These are phyloP conservation scores for Capronia americana DNA, from an alignment of 2,329 filamentous ascomycete species.

Conservation along the genomic window DNA sequence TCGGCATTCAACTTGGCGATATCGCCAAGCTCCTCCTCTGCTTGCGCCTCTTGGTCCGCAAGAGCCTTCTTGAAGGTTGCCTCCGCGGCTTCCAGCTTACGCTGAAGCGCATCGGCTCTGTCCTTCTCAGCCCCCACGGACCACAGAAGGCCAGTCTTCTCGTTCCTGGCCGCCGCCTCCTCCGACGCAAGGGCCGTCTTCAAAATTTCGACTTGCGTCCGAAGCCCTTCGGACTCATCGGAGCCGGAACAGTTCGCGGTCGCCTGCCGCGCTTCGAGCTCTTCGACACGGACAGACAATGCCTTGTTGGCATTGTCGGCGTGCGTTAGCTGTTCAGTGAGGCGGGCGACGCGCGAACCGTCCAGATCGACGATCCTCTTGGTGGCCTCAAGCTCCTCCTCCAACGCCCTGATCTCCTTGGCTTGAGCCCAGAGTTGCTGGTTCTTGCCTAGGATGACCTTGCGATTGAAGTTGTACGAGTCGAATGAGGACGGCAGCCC, in stretches of 20 bases:
- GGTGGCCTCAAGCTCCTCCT: constrained; percentile 7
- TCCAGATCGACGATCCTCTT: background rate
- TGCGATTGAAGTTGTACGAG: background rate
- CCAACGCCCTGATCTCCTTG: background rate
- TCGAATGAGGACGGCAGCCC: background rate
- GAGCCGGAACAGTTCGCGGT: background rate
- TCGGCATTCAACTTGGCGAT: background rate
- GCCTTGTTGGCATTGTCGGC: no score
- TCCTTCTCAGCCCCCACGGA: background rate
- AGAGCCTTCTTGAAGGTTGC: background rate
- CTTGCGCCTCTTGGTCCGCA: background rate
- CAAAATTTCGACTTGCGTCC: background rate
- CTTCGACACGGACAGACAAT: no score
- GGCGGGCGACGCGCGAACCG: background rate
- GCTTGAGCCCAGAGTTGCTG: background rate
- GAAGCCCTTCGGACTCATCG: background rate
- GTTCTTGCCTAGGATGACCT: background rate
- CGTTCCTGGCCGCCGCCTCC: background rate
- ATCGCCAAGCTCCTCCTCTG: background rate
- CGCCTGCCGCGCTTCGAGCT: background rate
- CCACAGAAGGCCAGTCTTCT: background rate
- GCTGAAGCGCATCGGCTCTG: background rate
- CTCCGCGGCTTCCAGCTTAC: background rate
- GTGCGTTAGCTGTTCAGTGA: background rate
- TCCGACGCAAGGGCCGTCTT: background rate